These are phyloP conservation scores for Mycosarcoma maydis DNA, from an alignment of 1,284 basidiomycete genomes.

Conservation along the genomic window DNA sequence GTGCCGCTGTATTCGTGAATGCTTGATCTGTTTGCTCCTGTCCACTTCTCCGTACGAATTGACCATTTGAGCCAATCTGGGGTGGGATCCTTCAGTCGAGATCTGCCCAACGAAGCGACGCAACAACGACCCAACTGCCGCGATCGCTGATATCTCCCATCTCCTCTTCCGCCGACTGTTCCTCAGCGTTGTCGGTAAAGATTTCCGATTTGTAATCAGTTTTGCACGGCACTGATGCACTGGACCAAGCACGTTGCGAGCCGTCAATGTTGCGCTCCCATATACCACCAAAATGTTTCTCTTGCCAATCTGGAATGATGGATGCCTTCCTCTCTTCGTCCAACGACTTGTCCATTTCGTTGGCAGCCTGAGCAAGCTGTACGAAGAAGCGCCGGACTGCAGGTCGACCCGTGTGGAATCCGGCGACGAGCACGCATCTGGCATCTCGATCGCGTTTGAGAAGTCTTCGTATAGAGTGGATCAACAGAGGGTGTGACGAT, in stretches of 20 bases:
- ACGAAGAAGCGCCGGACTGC: slow-evolving; percentile 56
- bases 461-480: slow-evolving; percentile 50
- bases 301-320: slow-evolving; percentile 47
- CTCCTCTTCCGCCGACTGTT: slow-evolving; percentile 38
- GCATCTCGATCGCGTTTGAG: slow-evolving; percentile 35
- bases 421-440: slow-evolving; percentile 53
- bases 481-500: slow-evolving; percentile 52
- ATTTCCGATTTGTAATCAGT: slow-evolving; percentile 3
- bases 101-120: slow-evolving; percentile 47
- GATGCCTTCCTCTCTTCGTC: slow-evolving; percentile 13
- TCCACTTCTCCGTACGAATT: too few species aligned
- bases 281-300: slow-evolving; percentile 36
- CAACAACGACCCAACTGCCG: slow-evolving; percentile 59
- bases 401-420: slow-evolving; percentile 62
- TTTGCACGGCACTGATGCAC: slow-evolving; percentile 17
- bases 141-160: slow-evolving; percentile 62
- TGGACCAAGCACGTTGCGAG: slow-evolving; percentile 25
- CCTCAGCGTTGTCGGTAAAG: not conserved
- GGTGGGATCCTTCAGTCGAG: slow-evolving; percentile 1
- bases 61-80: too few species aligned
- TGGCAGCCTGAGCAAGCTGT: slow-evolving; percentile 17
- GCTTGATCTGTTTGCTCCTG: too few species aligned
- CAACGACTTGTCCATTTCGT: not conserved
- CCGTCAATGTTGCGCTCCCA: slow-evolving; percentile 53
- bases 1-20: too few species aligned